Conservation (phyloP, 768 basidiomycete species). For the Rhizopogon vesiculosus region DNA sequence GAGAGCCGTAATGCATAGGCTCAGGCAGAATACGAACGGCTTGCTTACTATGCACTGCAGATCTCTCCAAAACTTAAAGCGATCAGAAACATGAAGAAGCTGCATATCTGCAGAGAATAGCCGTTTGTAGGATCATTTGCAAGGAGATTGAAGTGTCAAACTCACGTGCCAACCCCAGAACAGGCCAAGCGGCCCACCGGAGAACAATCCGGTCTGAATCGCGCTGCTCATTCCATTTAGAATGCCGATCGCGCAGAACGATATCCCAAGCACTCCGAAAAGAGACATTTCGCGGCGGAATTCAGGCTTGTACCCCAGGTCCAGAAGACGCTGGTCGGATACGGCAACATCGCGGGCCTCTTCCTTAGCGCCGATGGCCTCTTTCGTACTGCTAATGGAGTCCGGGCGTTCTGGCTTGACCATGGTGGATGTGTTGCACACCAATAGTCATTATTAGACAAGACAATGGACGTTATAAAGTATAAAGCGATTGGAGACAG, state of each 20-base stretch:
- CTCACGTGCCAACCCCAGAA: conserved; percentile 64
- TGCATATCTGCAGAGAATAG: conserved; percentile 37
- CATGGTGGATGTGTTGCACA: neutral
- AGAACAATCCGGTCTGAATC: conserved; percentile 55
- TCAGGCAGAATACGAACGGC: neutral
- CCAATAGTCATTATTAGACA: neutral
- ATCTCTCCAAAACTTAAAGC: conserved; percentile 54
- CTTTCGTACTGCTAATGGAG: conserved; percentile 6
- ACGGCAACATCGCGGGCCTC: conserved; percentile 6
- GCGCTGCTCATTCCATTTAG: conserved; percentile 58
- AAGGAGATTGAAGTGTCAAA: neutral
- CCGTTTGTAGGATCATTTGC: neutral
- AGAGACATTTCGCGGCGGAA: conserved; percentile 58
- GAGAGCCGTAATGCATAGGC: neutral
- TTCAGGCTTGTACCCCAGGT: conserved; percentile 51
- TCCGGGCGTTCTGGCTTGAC: neutral
- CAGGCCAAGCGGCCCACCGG: conserved; percentile 51
- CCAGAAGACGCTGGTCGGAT: conserved; percentile 40
- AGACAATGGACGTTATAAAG: neutral
- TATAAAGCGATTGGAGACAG: neutral
- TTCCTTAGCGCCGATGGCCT: conserved; percentile 7
- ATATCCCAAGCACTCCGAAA: conserved; percentile 55
- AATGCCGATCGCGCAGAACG: conserved; percentile 57
- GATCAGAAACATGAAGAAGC: conserved; percentile 54
- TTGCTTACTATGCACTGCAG: conserved; percentile 49